phyloP scores from a whole-genome alignment of 2,329 filamentous ascomycete genomes.

The Eutypa lata region DNA sequence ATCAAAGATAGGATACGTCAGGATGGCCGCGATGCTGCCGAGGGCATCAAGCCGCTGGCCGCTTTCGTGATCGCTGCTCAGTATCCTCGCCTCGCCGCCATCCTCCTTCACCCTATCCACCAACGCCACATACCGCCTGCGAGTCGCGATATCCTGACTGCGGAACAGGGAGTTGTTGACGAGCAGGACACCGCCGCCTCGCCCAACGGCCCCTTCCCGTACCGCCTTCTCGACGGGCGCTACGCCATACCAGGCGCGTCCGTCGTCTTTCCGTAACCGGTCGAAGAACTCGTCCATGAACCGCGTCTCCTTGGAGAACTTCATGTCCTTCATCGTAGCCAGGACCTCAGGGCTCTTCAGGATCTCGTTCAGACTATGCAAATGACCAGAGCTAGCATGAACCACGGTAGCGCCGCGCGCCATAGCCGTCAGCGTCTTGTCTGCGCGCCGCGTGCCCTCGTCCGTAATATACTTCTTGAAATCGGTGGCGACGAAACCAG shows the following conservation, averaged over 20 bases:
- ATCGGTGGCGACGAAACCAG: conserved; percentile 78
- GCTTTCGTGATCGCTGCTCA: conserved; percentile 93
- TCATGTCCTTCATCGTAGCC: conserved; percentile 76
- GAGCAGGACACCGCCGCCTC: conserved; percentile 78
- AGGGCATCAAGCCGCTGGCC: conserved; percentile 79
- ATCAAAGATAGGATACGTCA: conserved; percentile 84
- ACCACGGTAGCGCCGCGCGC: conserved; percentile 67
- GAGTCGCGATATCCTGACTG: conserved; percentile 70
- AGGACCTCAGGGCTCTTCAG: conserved; percentile 78
- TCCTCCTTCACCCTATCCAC: conserved; percentile 86
- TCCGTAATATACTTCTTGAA: conserved; percentile 74
- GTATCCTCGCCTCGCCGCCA: conserved; percentile 82
- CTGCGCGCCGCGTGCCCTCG: conserved; percentile 53
- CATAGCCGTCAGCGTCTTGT: conserved; percentile 67
- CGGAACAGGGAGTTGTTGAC: conserved; percentile 88
- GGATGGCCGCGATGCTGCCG: conserved; percentile 82
- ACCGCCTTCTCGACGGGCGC: conserved; percentile 80
- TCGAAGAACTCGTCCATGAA: conserved; percentile 83
- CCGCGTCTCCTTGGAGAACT: conserved; percentile 78
- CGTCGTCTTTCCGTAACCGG: conserved; percentile 77
- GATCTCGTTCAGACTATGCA: conserved; percentile 85
- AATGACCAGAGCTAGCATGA: conserved; percentile 79
- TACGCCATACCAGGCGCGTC: conserved; percentile 85
- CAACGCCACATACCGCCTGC: conserved; percentile 77
- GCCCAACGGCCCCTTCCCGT: conserved; percentile 81